Base-by-base conservation (phyloP, 2,329 filamentous ascomycete species). In the Fusarium stilboides region DNA sequence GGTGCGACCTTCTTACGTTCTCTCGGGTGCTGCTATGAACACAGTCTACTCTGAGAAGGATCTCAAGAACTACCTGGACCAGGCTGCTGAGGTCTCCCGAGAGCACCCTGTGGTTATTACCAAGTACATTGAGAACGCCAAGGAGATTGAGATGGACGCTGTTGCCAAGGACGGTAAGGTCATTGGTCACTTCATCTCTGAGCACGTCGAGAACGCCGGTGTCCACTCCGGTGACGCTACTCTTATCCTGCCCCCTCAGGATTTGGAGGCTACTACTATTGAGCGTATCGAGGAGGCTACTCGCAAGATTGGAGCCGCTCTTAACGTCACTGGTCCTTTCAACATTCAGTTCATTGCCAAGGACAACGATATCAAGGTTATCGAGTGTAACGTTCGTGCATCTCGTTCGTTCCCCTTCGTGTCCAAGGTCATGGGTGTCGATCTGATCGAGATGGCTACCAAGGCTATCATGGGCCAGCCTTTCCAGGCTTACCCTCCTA, bases 281-380 rank as follows among this genome's bases (percentile, higher is more conserved):
- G 84, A 89, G 64, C 90, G 95, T 71, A 98, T 99, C 60, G 94
- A 95, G 79, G 94, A 98, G 79, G 96, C 96, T 5, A 98, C 96
- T 15, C 88, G 91, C 72, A 98, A 98, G 87, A 98, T 99, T 74
- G 96, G 92, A 71, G 91, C 92, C 67, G 95, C 96, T 17, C 87
- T 98, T 62, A 98, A 98, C 78, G 92, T 99, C 58, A 98, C 96
- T 40, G 96, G 96, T 50, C 96, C 96, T 22, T 98, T 92, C 88
- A 99, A 99, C 83, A 99, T 99, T 69, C 96, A 99, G 80, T 98
- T 99, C 84, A 99, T 99, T 76, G 96, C 96, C 75, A 98, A 98
- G 85, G 94, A 98, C 80, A 98, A 98, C 79, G 95, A 98, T 72
- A 98, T 99, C 86, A 98, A 98, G 86, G 96, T 99, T 71, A 99